These are phyloP conservation scores for Cryptosporidium xiaoi DNA, from an alignment of 169 alveolate genomes.

Conservation along the genomic window DNA sequence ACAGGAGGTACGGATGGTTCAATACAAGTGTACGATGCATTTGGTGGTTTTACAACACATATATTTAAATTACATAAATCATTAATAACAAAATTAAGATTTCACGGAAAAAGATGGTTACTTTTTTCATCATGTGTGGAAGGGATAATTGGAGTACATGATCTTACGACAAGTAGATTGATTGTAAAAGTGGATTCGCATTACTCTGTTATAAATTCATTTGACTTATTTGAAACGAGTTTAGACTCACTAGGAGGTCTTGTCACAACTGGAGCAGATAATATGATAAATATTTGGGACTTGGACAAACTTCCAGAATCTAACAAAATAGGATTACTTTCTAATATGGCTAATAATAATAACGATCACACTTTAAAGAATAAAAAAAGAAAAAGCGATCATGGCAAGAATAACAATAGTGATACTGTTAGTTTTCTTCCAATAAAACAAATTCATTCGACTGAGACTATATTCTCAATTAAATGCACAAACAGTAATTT, in stretches of 20 bases:
- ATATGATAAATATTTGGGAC: slow-evolving; percentile 73
- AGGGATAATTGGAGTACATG: slow-evolving; percentile 51
- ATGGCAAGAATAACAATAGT: neutral
- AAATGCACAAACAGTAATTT: slow-evolving; percentile 26
- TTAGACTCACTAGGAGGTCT: slow-evolving; percentile 45
- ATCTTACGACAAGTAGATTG: slow-evolving; percentile 21
- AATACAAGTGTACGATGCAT: slow-evolving; percentile 54
- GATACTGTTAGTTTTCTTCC: neutral
- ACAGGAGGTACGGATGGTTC: slow-evolving; percentile 71
- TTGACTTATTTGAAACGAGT: slow-evolving; percentile 39
- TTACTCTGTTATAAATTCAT: slow-evolving; percentile 33
- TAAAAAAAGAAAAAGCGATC: slow-evolving; percentile 26
- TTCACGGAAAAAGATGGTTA: slow-evolving; percentile 56
- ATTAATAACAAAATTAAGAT: slow-evolving; percentile 44
- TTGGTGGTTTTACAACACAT: slow-evolving; percentile 68
- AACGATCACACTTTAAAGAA: neutral
- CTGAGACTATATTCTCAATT: slow-evolving; percentile 56
- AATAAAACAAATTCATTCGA: slow-evolving; percentile 59
- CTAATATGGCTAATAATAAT: neutral
- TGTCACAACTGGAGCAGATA: slow-evolving; percentile 58
- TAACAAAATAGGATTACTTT: slow-evolving; percentile 15
- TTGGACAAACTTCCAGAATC: slow-evolving; percentile 35
- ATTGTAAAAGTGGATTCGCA: slow-evolving; percentile 11
- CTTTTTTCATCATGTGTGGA: slow-evolving; percentile 58
- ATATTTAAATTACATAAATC: slow-evolving; percentile 34